Conservation (phyloP, 495 filamentous ascomycete genomes). For the Aspergillus biplanus region DNA sequence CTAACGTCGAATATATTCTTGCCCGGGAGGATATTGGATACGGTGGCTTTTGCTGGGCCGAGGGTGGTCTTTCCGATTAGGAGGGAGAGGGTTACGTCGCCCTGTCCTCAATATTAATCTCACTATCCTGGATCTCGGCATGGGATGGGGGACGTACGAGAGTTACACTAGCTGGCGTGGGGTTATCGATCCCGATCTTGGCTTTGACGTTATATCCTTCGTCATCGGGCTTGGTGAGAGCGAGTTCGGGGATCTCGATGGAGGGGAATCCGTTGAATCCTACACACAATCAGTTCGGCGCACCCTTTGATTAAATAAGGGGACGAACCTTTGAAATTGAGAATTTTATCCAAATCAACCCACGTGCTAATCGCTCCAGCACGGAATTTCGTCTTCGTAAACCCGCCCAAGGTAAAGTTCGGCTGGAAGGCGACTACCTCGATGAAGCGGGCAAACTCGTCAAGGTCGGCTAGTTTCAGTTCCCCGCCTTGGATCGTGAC, state of each 20-base stretch:
- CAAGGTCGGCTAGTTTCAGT: background rate
- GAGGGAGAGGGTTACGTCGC: conserved; percentile 3
- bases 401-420: background rate
- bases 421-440: conserved; percentile 13
- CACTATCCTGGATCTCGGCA: background rate
- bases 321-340: conserved; percentile 13
- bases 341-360: conserved; percentile 5
- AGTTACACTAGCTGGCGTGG: background rate
- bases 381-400: background rate
- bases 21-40: background rate
- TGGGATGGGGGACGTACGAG: background rate
- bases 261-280: background rate
- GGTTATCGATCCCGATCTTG: conserved; percentile 1
- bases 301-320: background rate
- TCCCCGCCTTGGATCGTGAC: conserved; percentile 1
- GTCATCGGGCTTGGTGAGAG: background rate
- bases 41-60: background rate
- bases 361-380: conserved; percentile 2
- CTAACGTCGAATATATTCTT: background rate
- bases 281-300: background rate
- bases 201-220: conserved; percentile 5
- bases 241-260: background rate
- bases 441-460: conserved; percentile 7
- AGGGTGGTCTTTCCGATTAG: background rate
- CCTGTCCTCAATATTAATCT: background rate